Conservation (phyloP, 169 alveolate species). For the Perkinsus olseni region DNA sequence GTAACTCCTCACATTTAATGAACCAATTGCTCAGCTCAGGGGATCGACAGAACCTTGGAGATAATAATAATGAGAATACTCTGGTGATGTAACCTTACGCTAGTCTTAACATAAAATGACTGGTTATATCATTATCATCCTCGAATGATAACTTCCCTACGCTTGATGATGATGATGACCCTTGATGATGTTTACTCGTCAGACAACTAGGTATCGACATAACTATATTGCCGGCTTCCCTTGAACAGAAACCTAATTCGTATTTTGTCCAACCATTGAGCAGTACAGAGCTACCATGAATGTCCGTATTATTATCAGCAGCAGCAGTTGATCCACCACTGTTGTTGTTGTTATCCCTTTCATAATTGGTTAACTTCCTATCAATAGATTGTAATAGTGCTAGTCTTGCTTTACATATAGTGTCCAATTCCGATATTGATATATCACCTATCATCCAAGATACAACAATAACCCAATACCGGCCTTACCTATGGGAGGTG, state of each 20-base stretch:
- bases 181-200: no score
- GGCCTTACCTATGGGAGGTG: not conserved
- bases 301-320: no score
- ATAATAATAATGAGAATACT: no score
- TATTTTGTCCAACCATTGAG: not conserved
- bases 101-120: not conserved
- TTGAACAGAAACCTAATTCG: not conserved
- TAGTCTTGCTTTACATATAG: not conserved
- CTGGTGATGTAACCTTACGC: not conserved
- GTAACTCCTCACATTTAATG: not conserved
- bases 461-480: not conserved
- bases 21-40: not conserved
- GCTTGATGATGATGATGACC: no score
- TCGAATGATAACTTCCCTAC: no score
- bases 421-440: not conserved
- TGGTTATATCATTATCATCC: not conserved
- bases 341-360: not conserved
- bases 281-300: not conserved
- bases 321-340: no score
- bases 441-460: not conserved
- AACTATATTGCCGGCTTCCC: not conserved
- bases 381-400: not conserved
- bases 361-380: not conserved
- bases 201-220: not conserved
- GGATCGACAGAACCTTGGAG: not conserved